A percentile compares a stretch with the other conserved stretches of the same genome.
Conservation (phyloP, 2,329 filamentous ascomycete genomes). For the Teratosphaeria pseudoeucalypti region DNA sequence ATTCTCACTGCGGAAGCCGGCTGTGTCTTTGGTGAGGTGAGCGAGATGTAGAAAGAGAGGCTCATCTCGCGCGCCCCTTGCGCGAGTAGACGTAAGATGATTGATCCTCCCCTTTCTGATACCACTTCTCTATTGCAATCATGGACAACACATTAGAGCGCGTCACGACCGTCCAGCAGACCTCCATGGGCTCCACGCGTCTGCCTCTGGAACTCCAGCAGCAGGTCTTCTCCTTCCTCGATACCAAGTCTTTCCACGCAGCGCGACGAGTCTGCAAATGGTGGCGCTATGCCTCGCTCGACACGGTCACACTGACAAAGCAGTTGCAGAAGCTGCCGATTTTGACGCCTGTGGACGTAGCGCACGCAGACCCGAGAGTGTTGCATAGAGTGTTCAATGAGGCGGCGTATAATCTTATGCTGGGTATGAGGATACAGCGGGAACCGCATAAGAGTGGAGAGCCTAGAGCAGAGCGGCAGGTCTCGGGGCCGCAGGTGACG, state of each 20-base stretch:
- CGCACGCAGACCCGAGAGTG: slow-evolving; percentile 11
- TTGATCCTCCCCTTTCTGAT: background rate
- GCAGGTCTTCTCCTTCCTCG: slow-evolving; percentile 23
- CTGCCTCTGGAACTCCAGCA: slow-evolving; percentile 26
- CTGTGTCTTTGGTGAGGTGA: background rate
- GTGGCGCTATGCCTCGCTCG: slow-evolving; percentile 24
- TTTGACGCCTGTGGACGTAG: slow-evolving; percentile 13
- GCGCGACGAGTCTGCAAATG: slow-evolving; percentile 23
- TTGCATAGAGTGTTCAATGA: slow-evolving; percentile 19
- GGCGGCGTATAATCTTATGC: slow-evolving; percentile 22
- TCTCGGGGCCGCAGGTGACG: slow-evolving; percentile 13
- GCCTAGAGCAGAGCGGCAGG: slow-evolving; percentile 7
- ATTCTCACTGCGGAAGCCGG: background rate
- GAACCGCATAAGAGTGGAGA: slow-evolving; percentile 10
- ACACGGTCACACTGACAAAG: slow-evolving; percentile 18
- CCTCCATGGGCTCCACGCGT: slow-evolving; percentile 11
- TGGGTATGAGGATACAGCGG: slow-evolving; percentile 17
- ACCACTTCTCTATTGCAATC: background rate
- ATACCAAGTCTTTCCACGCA: slow-evolving; percentile 22
- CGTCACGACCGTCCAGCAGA: slow-evolving; percentile 7
- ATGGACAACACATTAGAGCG: slow-evolving; percentile 6
- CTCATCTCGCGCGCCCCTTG: background rate
- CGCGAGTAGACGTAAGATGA: background rate
- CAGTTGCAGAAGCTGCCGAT: slow-evolving; percentile 24
- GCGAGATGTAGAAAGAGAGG: background rate